Percentiles rank a stretch among this genome's conserved stretches.
These are phyloP conservation scores for Sicyos baderoa DNA, from an alignment of 306 rosid genomes.

Conservation along the genomic window DNA sequence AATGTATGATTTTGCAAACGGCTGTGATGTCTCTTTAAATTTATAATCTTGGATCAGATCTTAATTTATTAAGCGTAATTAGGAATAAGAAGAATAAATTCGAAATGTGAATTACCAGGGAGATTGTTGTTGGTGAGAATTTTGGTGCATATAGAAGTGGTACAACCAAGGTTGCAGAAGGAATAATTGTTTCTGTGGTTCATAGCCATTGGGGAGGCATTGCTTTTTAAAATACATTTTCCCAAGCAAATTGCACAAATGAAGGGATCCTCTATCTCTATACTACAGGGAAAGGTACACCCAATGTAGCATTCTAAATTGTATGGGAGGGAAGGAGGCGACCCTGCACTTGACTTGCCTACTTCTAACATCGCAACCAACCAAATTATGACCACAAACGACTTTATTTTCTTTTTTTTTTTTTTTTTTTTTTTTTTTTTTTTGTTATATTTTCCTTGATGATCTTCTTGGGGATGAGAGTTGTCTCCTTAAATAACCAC, in stretches of 20 bases:
- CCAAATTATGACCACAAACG: not conserved
- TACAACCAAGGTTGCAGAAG: constrained; percentile 38
- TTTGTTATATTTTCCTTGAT: not conserved
- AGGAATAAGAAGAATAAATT: no score
- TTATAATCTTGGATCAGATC: no score
- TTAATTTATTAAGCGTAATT: no score
- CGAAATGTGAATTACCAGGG: constrained; percentile 23
- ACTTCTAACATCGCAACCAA: not conserved
- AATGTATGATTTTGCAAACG: no score
- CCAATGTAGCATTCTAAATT: not conserved
- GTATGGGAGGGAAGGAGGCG: not conserved
- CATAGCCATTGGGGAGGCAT: not conserved
- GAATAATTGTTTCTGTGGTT: not conserved
- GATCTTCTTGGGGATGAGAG: not conserved
- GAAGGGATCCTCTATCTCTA: not conserved
- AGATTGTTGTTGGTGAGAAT: constrained; percentile 25
- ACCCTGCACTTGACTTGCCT: not conserved
- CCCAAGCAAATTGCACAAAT: not conserved
- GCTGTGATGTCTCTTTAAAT: no score
- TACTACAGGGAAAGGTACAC: not conserved
- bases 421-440: no score
- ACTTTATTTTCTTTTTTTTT: not conserved
- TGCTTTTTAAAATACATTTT: not conserved
- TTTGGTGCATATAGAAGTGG: constrained; percentile 30
- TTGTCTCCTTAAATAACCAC: not conserved